These are phyloP conservation scores for Sanghuangporus baumii DNA, from an alignment of 1,284 basidiomycete genomes.

Conservation along the genomic window DNA sequence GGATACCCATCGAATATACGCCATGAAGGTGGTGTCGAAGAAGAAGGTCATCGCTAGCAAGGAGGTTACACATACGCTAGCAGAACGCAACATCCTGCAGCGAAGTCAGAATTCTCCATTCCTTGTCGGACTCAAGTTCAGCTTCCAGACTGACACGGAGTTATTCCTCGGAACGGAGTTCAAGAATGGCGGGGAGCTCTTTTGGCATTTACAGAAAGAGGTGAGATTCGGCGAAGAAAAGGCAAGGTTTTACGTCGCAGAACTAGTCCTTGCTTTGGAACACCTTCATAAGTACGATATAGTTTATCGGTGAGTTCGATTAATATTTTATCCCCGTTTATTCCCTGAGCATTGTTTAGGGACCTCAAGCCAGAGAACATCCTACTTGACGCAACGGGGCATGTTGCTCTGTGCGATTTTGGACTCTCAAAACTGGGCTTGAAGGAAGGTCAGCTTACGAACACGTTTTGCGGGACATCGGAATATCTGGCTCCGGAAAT, in stretches of 20 bases:
- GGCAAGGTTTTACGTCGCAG: slow-evolving; percentile 93
- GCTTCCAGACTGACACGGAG: slow-evolving; percentile 95
- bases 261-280: slow-evolving; percentile 89
- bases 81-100: slow-evolving; percentile 98
- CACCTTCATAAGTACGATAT: slow-evolving; percentile 97
- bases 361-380: slow-evolving; percentile 98
- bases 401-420: slow-evolving; percentile 96
- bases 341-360: slow-evolving; percentile 30
- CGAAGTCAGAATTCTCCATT: slow-evolving; percentile 93
- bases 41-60: slow-evolving; percentile 99
- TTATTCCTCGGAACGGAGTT: slow-evolving; percentile 98
- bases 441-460: slow-evolving; percentile 90
- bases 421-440: slow-evolving; percentile 96
- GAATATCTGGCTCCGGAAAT: slow-evolving; percentile 99
- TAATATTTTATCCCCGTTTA: neutral
- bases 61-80: slow-evolving; percentile 98
- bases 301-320: slow-evolving; percentile 74
- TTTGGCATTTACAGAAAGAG: slow-evolving; percentile 96
- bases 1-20: slow-evolving; percentile 98
- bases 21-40: slow-evolving; percentile 99
- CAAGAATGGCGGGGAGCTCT: slow-evolving; percentile 97
- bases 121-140: slow-evolving; percentile 97
- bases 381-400: slow-evolving; percentile 92
- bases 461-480: slow-evolving; percentile 97
- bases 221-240: slow-evolving; percentile 90